Base-by-base conservation (phyloP, 2,329 filamentous ascomycete species). In the Akanthomyces uredinophilus region DNA sequence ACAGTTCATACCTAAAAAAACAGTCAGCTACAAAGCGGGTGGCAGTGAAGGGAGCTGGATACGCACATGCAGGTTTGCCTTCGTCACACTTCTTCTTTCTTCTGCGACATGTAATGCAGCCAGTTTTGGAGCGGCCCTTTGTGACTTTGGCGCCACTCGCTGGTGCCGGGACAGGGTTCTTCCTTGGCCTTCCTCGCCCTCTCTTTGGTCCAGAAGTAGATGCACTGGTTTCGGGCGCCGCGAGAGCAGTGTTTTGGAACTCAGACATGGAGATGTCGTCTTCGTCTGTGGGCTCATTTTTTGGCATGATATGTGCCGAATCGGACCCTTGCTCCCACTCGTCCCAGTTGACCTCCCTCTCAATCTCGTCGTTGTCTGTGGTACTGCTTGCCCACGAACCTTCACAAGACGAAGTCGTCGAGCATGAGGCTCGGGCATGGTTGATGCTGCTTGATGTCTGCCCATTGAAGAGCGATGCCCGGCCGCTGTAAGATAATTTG, bases 121-220 rank as follows among this genome's bases (percentile, higher is more conserved):
- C 87, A 1, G 86, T 89, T 75, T 88, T 89, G 58, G 86, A 88
- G 57, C 87, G 79, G 22, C 90, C 91, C 72, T 96, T 96, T 63
- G 90, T 87, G 57, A 90, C 77, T 71, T 95, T 96, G 69, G 83
- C 84, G 55, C 85, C 76, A 20, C 80, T 76, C 18, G 78, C 70
- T 41, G 83, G 81, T 1, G 86, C 82, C 8, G 81, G 82, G 20
- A 89, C 77, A 44, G 91, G 89, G 68, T 92, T 87, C 77, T 96
- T 96, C 74, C 92, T 83, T 56, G 92, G 92, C 60, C 92, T 83
- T 39, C 92, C 92, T 70, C 92, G 85, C 68, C 88, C 88, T 69
- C 88, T 81, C 75, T 88, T 89, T 43, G 74, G 70, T 1, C 71
- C 63, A 8, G 64, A 63, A 20, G 63, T 64, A 49, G 64, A 65